Evolutionary conservation across 2,329 filamentous ascomycete genomes (phyloP).

Genomic region (Ophiocordyceps camponoti-floridani): DNA sequence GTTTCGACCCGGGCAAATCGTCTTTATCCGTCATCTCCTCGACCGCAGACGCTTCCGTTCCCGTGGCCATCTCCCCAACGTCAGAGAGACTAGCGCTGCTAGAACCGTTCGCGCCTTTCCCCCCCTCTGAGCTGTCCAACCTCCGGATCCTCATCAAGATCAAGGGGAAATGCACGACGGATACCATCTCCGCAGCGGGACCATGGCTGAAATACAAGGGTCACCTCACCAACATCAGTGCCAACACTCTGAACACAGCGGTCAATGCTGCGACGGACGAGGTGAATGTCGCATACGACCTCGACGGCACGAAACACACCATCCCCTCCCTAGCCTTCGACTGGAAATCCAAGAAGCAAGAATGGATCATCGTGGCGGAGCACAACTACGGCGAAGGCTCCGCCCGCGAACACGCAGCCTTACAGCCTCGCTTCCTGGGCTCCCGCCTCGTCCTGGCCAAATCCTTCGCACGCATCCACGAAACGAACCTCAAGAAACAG

Average conservation of each 20-base stretch:
- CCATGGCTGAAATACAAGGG: conserved; percentile 99
- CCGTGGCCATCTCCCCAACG: conserved; percentile 67
- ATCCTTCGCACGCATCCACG: conserved; percentile 81
- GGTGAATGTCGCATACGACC: conserved; percentile 82
- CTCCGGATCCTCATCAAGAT: conserved; percentile 90
- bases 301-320: conserved; percentile 53
- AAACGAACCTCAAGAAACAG: conserved; percentile 95
- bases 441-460: conserved; percentile 71
- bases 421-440: conserved; percentile 82
- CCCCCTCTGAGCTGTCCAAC: conserved; percentile 50
- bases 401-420: conserved; percentile 73
- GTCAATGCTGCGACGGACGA: conserved; percentile 83
- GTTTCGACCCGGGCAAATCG: conserved; percentile 64
- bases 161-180: conserved; percentile 93
- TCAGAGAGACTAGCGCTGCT: conserved; percentile 81
- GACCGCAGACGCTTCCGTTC: conserved; percentile 48
- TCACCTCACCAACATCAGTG: conserved; percentile 91
- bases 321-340: conserved; percentile 76
- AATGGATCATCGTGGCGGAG: conserved; percentile 92
- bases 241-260: conserved; percentile 93
- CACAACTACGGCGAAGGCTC: conserved; percentile 94
- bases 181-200: conserved; percentile 92
- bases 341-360: conserved; percentile 59
- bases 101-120: conserved; percentile 79
- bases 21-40: conserved; percentile 57